Evolutionary conservation across 441 rosid species (phyloP), one percentile per base, ranked within the genome.

Genomic region (Gossypium aridum): DNA sequence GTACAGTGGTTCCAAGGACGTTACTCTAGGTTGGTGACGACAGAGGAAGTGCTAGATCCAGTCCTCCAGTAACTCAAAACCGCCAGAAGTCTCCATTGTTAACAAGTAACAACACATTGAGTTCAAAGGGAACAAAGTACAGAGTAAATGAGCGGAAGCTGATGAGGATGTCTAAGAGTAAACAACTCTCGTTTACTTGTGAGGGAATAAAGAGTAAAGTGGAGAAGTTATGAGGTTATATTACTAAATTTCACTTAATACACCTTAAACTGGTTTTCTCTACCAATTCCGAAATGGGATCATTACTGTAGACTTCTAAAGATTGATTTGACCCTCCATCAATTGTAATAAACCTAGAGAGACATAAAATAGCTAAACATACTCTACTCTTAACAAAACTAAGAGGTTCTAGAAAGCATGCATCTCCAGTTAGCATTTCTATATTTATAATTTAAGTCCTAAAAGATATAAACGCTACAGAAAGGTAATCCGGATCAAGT

Each of bases 341-440:
- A 14, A 51, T 70, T 55, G 17, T 70, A 51, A 25, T 17, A 17
- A n/a, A 34, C 74, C 74, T 70, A 55, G 51, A 10, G 53, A 70
- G 64, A 17, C 53, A 19, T 70, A 54, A 47, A 17, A 2, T 34
- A 34, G 20, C 31, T 20, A 66, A 43, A 45, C 47, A 66, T 64
- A 8, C 49, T 25, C 14, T 67, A 51, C 25, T 51, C 60, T 26
- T 14, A 39, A 71, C 31, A 31, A 59, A 5, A 59, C 20, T 59
- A 71, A 13, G 63, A 59, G 56, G 43, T 49, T 59, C 45, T 22
- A 16, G 12, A 16, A 22, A 73, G 14, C 57, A 43, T 20, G 68
- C 25, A 70, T 16, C 4, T 10, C 25, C 39, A 25, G 13, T 9
- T 60, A 25, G 17, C 68, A 43, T 60, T 22, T 45, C 28, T 25